Evolutionary conservation across 306 rosid species (phyloP).

Genomic region (Quercus berberidifolia): DNA sequence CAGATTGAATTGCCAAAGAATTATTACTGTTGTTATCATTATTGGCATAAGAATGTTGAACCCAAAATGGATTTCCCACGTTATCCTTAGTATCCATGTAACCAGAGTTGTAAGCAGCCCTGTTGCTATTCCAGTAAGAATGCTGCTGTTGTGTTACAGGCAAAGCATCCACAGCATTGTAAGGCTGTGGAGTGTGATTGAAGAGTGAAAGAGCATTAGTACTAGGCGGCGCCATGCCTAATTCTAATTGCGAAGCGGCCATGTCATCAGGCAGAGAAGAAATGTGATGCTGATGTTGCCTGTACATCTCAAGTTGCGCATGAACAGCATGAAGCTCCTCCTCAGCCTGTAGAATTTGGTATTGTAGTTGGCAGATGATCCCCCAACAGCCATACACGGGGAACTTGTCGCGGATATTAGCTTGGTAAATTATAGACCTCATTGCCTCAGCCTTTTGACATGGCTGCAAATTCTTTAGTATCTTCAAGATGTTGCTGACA

Average conservation of each 20-base stretch:
- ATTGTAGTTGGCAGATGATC: conserved; percentile 41
- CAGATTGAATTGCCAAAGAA: conserved; percentile 36
- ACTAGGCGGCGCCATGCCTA: conserved; percentile 52
- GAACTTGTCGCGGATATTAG: conserved; percentile 47
- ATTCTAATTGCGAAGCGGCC: conserved; percentile 46
- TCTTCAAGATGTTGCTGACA: conserved; percentile 58
- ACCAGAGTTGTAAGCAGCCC: conserved; percentile 31
- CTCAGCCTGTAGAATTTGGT: conserved; percentile 39
- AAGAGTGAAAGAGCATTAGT: conserved; percentile 34
- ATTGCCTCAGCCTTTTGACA: conserved; percentile 44
- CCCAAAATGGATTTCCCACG: conserved; percentile 39
- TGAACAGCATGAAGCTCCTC: conserved; percentile 60
- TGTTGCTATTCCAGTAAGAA: conserved; percentile 42
- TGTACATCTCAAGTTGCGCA: conserved; percentile 47
- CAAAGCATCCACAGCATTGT: conserved; percentile 22
- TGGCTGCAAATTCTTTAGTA: conserved; percentile 41
- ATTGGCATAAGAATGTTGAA: conserved; percentile 29
- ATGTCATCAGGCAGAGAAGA: conserved; percentile 33
- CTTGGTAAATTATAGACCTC: conserved; percentile 62
- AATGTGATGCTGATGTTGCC: conserved; percentile 44
- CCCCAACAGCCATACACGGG: conserved; percentile 69
- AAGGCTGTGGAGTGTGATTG: conserved; percentile 33
- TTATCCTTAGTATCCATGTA: conserved; percentile 44
- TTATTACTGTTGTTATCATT: conserved; percentile 17
- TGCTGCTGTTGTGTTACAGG: conserved; percentile 49